Percentiles rank a stretch among this genome's conserved stretches.
These are phyloP conservation scores for Trichoderma hamatum DNA, from an alignment of 2,329 filamentous ascomycete species.

Conservation along the genomic window DNA sequence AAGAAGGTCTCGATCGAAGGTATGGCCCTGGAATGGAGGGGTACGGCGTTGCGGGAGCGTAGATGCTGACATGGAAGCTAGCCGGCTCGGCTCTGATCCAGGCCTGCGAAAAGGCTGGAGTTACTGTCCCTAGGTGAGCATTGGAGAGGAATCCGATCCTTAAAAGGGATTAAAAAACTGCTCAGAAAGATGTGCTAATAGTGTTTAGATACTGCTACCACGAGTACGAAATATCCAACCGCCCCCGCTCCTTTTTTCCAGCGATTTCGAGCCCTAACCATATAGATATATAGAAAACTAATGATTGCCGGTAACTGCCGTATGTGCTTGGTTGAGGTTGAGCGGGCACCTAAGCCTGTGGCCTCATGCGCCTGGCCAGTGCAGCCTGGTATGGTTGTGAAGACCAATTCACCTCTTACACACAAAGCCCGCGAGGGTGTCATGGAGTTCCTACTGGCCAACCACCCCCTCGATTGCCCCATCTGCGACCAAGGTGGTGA, in stretches of 20 bases:
- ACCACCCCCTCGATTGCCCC: conserved; percentile 94
- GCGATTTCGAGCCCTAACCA: conserved; percentile 39
- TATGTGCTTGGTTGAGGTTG: conserved; percentile 99
- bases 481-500: conserved; percentile 99
- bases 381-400: conserved; percentile 97
- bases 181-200: conserved; percentile 31
- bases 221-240: conserved; percentile 65
- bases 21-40: conserved; percentile 47
- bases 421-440: conserved; percentile 99
- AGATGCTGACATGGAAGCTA: conserved; percentile 52
- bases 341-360: conserved; percentile 92
- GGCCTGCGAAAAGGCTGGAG: conserved; percentile 97
- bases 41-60: conserved; percentile 26
- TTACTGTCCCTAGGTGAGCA: conserved; percentile 78
- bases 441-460: conserved; percentile 97
- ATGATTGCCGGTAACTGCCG: conserved; percentile 99
- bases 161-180: not conserved
- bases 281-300: conserved; percentile 70
- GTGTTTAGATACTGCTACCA: conserved; percentile 90
- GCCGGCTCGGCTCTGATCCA: conserved; percentile 97
- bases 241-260: conserved; percentile 24
- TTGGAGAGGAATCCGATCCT: not conserved
- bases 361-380: conserved; percentile 99
- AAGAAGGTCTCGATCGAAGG: conserved; percentile 98
- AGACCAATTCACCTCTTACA: conserved; percentile 92